Percentiles rank a stretch among this genome's conserved stretches.
These are phyloP conservation scores for Solanum pennellii DNA, from an alignment of 257 asterid genomes.

Conservation along the genomic window DNA sequence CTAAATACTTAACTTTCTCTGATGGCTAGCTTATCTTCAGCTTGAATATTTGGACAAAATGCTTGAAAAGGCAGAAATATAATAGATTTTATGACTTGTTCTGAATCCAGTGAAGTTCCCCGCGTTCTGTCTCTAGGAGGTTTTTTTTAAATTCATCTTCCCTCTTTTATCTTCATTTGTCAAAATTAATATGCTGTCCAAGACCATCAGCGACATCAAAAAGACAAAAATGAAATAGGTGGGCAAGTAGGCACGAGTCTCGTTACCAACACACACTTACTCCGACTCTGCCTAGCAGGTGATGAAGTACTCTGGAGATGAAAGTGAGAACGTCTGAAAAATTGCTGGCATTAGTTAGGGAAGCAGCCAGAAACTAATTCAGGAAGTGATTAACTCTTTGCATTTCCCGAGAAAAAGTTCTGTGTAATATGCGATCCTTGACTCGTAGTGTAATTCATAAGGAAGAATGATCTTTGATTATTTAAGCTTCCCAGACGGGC, in stretches of 20 bases:
- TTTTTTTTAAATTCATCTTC: neutral
- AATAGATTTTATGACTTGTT: neutral
- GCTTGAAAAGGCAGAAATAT: neutral
- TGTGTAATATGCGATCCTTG: neutral
- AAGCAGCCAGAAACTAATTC: neutral
- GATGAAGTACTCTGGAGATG: neutral
- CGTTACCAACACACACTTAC: neutral
- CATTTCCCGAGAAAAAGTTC: neutral
- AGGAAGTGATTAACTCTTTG: neutral
- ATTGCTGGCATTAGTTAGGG: neutral
- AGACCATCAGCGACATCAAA: neutral
- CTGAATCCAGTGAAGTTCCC: neutral
- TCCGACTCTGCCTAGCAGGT: neutral
- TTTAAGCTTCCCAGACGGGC: neutral
- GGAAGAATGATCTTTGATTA: neutral
- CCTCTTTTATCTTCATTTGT: neutral
- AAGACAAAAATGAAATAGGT: neutral
- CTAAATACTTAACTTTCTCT: neutral
- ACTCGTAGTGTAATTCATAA: neutral
- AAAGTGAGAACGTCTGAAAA: neutral
- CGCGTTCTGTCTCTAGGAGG: neutral
- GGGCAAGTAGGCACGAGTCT: neutral
- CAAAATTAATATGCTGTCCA: neutral
- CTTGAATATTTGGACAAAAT: neutral
- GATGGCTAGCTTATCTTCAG: neutral